Base-by-base conservation (phyloP, 495 filamentous ascomycete species). In the Neurospora sp. region DNA sequence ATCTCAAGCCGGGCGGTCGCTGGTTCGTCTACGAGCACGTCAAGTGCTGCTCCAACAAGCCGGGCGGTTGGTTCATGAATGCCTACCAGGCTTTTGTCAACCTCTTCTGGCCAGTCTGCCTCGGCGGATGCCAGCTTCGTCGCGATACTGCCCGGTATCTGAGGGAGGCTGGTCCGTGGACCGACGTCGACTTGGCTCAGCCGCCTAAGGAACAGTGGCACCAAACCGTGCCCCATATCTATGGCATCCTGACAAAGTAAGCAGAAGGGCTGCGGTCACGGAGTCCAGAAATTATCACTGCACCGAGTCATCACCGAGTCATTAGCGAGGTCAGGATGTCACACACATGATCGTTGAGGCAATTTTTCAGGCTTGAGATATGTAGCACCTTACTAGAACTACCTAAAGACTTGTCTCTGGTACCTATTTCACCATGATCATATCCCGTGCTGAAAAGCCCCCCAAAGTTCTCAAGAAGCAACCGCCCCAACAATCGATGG, bases 21-120 rank as follows among this genome's bases (percentile, higher is more conserved):
- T 85, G 92, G 87, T 87, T 92, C 59, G 84, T 92, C 14, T 90
- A 88, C 59, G 92, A 94, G 83, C 92, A 94, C 82, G 90, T 94
- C 41, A 82, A 84, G 69, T 73, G 68, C 68, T 75, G 53, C 31
- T 81, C 82, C 72, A 77, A 85, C 37, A 45, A 84, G 82, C 53
- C 53, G 53, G 53, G 53, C 53, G 53, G 53, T 31, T 65, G 53
- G 53, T 65, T 65, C 53, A 65, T 65, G 53, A 65, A 37, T 65
- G 27, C 12, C 6, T 65, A 65, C 14, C 53, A 65, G 53, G 53
- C 80, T 1, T 74, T 85, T 9, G 14, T 87, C 9, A 84, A 87
- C 76, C 6, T 87, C 1, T 71, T 85, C 69, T 88, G 86, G 86
- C 86, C 86, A 14, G 78, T 79, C 68, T 84, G 87, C 74, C 75